Percentiles rank a stretch among this genome's conserved stretches.
Conservation (phyloP, 2,329 filamentous ascomycete genomes). For the Phoma sp. region DNA sequence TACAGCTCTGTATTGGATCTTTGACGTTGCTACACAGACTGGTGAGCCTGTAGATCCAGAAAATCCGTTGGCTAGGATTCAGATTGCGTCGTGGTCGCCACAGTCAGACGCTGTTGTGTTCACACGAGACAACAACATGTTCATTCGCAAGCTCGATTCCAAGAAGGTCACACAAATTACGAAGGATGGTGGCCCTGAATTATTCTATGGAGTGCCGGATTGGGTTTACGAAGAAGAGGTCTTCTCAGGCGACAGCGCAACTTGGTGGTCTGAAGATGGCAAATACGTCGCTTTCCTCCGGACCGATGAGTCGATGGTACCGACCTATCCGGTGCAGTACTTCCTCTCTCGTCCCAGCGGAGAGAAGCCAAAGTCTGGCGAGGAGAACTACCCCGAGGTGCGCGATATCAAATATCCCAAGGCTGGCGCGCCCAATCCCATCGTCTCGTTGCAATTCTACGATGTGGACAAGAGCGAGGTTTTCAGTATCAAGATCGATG, state of each 20-base stretch:
- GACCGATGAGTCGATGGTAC: slow-evolving; percentile 91
- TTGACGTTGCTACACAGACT: slow-evolving; percentile 82
- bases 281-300: slow-evolving; percentile 89
- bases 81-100: slow-evolving; percentile 90
- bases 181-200: slow-evolving; percentile 80
- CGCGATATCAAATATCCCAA: slow-evolving; percentile 97
- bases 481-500: slow-evolving; percentile 78
- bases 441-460: slow-evolving; percentile 87
- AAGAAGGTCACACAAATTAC: slow-evolving; percentile 75
- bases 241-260: slow-evolving; percentile 77
- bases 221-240: slow-evolving; percentile 97
- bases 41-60: slow-evolving; percentile 78
- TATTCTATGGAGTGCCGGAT: slow-evolving; percentile 95
- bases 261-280: slow-evolving; percentile 94
- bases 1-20: slow-evolving; percentile 86
- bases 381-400: slow-evolving; percentile 90
- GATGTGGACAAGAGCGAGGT: slow-evolving; percentile 77
- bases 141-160: slow-evolving; percentile 70
- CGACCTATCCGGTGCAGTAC: slow-evolving; percentile 91
- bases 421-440: slow-evolving; percentile 89
- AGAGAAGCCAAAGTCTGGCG: slow-evolving; percentile 67
- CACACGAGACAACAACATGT: slow-evolving; percentile 89
- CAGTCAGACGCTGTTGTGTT: slow-evolving; percentile 87
- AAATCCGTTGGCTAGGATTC: slow-evolving; percentile 69
- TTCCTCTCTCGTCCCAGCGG: slow-evolving; percentile 88